Conservation (phyloP, 2,329 filamentous ascomycete genomes). For the Clonostachys rhizophaga region DNA sequence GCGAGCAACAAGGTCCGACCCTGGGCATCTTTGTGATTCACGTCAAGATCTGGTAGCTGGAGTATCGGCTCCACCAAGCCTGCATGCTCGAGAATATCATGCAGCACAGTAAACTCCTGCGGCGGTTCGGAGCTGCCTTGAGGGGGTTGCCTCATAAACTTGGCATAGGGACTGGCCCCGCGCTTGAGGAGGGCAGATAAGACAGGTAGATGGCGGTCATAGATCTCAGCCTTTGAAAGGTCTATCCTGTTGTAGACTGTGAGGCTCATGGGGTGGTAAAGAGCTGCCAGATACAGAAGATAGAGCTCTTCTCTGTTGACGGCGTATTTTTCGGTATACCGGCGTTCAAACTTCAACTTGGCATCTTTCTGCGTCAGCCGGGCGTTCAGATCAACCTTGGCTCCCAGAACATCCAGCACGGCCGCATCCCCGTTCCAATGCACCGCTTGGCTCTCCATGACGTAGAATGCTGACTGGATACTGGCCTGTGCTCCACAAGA, state of each 20-base stretch:
- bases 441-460: background rate
- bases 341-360: background rate
- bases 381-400: background rate
- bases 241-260: background rate
- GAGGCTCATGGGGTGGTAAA: background rate
- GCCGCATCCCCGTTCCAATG: background rate
- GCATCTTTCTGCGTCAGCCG: background rate
- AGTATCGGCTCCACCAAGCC: background rate
- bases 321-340: background rate
- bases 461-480: background rate
- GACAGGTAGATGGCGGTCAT: background rate
- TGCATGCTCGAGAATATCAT: background rate
- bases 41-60: background rate
- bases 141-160: no score
- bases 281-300: background rate
- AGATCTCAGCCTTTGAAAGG: background rate
- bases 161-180: background rate
- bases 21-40: background rate
- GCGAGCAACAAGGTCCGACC: background rate
- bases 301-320: background rate
- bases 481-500: background rate
- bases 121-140: no score
- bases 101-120: background rate
- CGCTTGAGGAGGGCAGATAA: background rate
- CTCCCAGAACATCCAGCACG: background rate